phyloP scores from a whole-genome alignment of 148 eudicot species.

The Cornus suecica region DNA sequence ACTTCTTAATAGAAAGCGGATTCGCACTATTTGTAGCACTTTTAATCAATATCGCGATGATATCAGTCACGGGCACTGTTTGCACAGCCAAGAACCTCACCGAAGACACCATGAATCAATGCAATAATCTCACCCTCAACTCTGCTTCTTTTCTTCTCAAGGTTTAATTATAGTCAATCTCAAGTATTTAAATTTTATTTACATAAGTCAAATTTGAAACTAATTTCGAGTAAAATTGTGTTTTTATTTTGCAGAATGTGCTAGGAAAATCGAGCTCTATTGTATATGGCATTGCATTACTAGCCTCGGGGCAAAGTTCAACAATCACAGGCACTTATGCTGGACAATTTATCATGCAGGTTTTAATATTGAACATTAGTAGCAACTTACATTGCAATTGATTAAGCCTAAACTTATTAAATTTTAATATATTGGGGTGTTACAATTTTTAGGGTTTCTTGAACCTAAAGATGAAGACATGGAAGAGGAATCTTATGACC shows the following conservation, averaged over 20 bases:
- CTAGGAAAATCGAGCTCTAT: constrained; percentile 69
- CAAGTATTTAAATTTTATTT: not conserved
- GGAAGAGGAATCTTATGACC: constrained; percentile 39
- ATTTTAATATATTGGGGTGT: not conserved
- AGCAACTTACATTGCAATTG: not conserved
- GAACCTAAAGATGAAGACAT: constrained; percentile 36
- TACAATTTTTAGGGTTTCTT: constrained; percentile 35
- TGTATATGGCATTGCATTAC: constrained; percentile 70
- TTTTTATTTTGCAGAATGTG: constrained; percentile 42
- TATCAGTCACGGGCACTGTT: constrained; percentile 74
- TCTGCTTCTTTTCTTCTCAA: constrained; percentile 82
- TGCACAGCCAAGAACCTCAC: constrained; percentile 42
- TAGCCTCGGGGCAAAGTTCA: constrained; percentile 96
- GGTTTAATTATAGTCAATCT: constrained; percentile 19
- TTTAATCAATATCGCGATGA: constrained; percentile 65
- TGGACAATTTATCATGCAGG: constrained; percentile 96
- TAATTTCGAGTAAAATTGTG: not conserved
- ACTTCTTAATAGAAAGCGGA: constrained; percentile 78
- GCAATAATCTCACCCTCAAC: constrained; percentile 61
- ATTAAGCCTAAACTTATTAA: not conserved
- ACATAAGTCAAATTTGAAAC: not conserved
- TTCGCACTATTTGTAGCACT: constrained; percentile 77
- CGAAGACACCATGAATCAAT: constrained; percentile 27
- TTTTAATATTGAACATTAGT: not conserved
- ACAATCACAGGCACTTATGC: constrained; percentile 97